Evolutionary conservation across 2,329 filamentous ascomycete genomes (phyloP), one percentile per base, ranked within the genome.

Genomic region (Clonostachys solani): DNA sequence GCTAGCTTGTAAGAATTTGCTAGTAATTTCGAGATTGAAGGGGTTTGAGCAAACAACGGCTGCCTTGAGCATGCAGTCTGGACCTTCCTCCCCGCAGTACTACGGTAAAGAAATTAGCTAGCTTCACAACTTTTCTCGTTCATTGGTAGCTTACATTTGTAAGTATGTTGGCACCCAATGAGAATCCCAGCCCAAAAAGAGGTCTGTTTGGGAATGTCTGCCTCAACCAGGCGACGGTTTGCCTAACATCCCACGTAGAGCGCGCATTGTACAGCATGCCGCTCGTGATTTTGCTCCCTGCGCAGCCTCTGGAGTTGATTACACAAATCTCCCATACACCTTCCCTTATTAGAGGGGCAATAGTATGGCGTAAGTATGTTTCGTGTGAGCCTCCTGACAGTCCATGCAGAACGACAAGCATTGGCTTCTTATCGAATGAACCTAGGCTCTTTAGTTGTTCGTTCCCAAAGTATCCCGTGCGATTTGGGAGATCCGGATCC

Each of bases 31-130:
- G 17, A 94, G 71, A 59, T 91, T 89, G 75, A 89, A 94, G 0
- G 89, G 89, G 60, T 89, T 94, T 10, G 84, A 87, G 52, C 85
- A 83, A 2, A 83, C 75, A 12, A 92, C 78, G 2, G 75, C 82
- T 2, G 83, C 87, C 59, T 84, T 84, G 33, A 94, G 68, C 3
- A 78, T 67, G 55, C 88, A 92, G 19, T 75, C 62, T 8, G 77
- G 71, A 1, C 91, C 92, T 71, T 97, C 92, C 65, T 99, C 94
- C 12, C 86, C 94, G 33, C 95, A 76, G 60, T 97, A 99, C 88
- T 94, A 52, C 6, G 23, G 1, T 15, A 12, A 16, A 33, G 44
- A 3, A 44, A 33, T 37, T 42, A 46, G 49, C n/a, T 38, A 37
- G 49, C 33, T 33, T 8, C 33, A 36, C 5, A 29, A 40, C 17